phyloP scores from a whole-genome alignment of 768 basidiomycete species.

The Serendipita indica region DNA sequence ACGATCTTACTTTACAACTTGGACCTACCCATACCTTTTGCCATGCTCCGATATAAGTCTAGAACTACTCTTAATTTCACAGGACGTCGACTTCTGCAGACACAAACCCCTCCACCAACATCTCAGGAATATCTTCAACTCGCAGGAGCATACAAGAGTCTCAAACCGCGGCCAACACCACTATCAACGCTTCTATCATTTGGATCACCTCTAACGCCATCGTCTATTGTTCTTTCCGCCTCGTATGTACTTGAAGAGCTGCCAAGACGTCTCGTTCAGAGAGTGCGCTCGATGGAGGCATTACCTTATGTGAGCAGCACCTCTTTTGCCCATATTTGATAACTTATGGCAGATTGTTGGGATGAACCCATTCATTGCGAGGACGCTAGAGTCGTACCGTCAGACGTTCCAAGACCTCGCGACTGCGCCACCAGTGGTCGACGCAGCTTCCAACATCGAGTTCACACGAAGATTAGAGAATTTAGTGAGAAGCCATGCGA shows the following conservation, averaged over 20 bases:
- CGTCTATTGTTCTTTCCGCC: slow-evolving; percentile 61
- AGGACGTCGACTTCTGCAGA: not conserved
- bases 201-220: slow-evolving; percentile 53
- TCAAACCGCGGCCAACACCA: slow-evolving; percentile 52
- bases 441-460: slow-evolving; percentile 48
- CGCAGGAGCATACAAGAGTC: slow-evolving; percentile 45
- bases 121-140: slow-evolving; percentile 42
- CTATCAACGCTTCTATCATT: slow-evolving; percentile 60
- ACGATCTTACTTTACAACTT: no score
- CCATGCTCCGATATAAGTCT: no score
- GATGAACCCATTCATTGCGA: slow-evolving; percentile 74
- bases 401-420: slow-evolving; percentile 57
- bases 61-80: not conserved
- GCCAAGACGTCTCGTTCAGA: slow-evolving; percentile 58
- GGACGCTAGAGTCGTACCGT: slow-evolving; percentile 49
- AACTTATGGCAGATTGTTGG: slow-evolving; percentile 42
- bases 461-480: slow-evolving; percentile 56
- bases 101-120: slow-evolving; percentile 8
- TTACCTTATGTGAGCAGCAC: slow-evolving; percentile 42
- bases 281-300: slow-evolving; percentile 56
- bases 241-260: slow-evolving; percentile 61
- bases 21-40: no score
- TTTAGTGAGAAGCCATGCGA: slow-evolving; percentile 61
- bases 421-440: slow-evolving; percentile 47
- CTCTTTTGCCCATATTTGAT: not conserved